These are phyloP conservation scores for Schizothecium vesticola DNA, from an alignment of 495 filamentous ascomycete genomes.

Conservation along the genomic window DNA sequence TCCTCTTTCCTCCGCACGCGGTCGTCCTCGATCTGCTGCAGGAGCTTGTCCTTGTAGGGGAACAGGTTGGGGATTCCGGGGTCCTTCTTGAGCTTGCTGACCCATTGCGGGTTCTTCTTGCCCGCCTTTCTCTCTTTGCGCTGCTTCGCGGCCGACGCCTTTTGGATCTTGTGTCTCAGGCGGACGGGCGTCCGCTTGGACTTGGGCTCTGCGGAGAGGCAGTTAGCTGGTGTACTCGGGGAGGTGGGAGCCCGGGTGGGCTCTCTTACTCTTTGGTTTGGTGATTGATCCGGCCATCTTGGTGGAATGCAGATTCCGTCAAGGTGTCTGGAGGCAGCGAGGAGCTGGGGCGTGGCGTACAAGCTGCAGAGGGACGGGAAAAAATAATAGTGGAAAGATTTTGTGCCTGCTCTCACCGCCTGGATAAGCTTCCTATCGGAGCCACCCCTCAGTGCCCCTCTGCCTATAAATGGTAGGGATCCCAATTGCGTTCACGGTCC, in stretches of 20 bases:
- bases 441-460: conserved; percentile 13
- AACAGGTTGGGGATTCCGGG: conserved; percentile 96
- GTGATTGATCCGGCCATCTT: conserved; percentile 46
- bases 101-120: conserved; percentile 96
- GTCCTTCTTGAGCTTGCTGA: conserved; percentile 89
- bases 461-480: background rate
- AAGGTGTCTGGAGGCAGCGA: background rate
- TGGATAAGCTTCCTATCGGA: conserved; percentile 25
- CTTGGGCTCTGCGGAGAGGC: conserved; percentile 62
- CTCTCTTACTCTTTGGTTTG: conserved; percentile 46
- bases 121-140: conserved; percentile 80
- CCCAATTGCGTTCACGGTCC: background rate
- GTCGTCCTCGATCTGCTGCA: conserved; percentile 89
- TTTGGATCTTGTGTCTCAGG: conserved; percentile 91
- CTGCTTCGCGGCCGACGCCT: conserved; percentile 85
- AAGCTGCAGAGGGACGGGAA: background rate
- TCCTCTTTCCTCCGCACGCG: conserved; percentile 77
- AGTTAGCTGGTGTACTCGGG: background rate
- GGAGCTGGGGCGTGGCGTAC: background rate
- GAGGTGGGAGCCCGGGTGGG: background rate
- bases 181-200: conserved; percentile 89
- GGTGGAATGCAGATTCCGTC: conserved; percentile 6
- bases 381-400: conserved; percentile 29
- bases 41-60: conserved; percentile 92
- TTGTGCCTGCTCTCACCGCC: conserved; percentile 39